These are phyloP conservation scores for Syzygium malaccense DNA, from an alignment of 441 rosid species.

Conservation along the genomic window DNA sequence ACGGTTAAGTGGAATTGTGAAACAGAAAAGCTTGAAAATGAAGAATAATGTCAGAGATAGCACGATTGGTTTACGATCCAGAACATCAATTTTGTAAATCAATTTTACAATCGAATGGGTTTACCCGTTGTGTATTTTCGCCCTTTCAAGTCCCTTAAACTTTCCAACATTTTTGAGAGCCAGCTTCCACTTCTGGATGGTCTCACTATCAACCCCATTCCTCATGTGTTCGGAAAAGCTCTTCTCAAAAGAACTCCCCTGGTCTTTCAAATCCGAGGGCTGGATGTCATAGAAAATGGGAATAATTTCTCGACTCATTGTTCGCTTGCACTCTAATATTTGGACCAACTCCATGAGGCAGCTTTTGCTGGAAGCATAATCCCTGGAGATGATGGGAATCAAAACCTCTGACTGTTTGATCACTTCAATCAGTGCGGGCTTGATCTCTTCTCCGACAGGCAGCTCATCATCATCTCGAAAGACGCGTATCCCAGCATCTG, in stretches of 20 bases:
- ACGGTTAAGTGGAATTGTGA: not conserved
- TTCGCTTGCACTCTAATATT: not conserved
- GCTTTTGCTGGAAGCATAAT: not conserved
- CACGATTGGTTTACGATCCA: not conserved
- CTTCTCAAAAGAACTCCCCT: accelerated
- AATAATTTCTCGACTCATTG: not conserved
- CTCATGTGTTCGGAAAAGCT: not conserved
- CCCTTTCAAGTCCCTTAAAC: not conserved
- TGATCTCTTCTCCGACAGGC: not conserved
- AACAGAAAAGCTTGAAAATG: not conserved
- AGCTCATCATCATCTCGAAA: not conserved
- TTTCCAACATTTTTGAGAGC: accelerated
- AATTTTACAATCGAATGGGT: no score
- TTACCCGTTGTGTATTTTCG: not conserved
- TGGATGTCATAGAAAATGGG: not conserved
- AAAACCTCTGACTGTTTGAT: not conserved
- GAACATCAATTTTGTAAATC: not conserved
- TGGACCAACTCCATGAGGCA: not conserved
- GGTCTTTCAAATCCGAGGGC: not conserved
- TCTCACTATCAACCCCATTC: accelerated
- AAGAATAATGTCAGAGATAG: not conserved
- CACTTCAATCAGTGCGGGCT: not conserved
- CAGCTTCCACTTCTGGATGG: not conserved
- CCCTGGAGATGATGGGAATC: not conserved
- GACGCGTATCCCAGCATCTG: accelerated